Conservation (phyloP, 2,329 filamentous ascomycete species). For the Paramyrothecium roridum region DNA sequence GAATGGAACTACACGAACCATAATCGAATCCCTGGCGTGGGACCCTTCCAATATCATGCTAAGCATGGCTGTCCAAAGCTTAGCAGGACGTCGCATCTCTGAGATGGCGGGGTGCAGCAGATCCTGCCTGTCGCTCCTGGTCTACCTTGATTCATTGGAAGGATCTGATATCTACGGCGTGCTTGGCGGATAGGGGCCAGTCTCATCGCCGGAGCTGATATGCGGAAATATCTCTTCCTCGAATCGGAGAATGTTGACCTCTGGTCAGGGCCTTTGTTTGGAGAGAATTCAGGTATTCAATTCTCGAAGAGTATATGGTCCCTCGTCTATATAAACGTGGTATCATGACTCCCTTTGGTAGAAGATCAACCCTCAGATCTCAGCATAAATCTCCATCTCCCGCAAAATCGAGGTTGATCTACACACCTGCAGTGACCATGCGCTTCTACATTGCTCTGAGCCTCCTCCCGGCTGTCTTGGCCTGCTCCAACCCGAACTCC, state of each 20-base stretch:
- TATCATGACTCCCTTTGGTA: not conserved
- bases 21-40: not conserved
- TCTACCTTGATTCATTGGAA: not conserved
- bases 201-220: not conserved
- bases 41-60: not conserved
- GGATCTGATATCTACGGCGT: not conserved
- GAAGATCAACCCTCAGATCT: not conserved
- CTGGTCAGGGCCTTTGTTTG: not conserved
- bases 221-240: not conserved
- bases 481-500: slow-evolving; percentile 22
- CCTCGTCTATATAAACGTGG: not conserved
- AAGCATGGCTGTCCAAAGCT: not conserved
- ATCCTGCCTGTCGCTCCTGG: not conserved
- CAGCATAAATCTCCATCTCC: not conserved
- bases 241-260: not conserved
- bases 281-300: not conserved
- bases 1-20: not conserved
- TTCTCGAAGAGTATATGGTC: not conserved
- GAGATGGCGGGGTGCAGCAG: not conserved
- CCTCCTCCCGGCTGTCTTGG: slow-evolving; percentile 7
- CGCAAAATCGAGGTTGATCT: not conserved
- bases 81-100: not conserved
- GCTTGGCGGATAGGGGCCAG: not conserved
- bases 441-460: not conserved
- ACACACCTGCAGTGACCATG: not conserved